These are phyloP conservation scores for Nicotiana tabacum DNA, from an alignment of 257 asterid species.

Conservation along the genomic window DNA sequence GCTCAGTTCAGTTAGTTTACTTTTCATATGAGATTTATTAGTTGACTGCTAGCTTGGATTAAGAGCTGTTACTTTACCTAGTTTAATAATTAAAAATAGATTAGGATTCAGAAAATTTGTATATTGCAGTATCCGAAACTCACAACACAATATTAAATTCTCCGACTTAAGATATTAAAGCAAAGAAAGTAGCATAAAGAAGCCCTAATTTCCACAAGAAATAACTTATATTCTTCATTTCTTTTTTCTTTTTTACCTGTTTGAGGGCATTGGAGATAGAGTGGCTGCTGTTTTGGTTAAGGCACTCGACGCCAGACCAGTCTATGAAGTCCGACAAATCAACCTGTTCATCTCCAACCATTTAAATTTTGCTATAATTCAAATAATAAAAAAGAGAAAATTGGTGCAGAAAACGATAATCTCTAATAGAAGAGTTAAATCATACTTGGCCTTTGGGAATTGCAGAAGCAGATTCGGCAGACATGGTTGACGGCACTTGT, in stretches of 20 bases:
- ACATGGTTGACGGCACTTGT: slow-evolving; percentile 30
- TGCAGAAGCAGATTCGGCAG: slow-evolving; percentile 60
- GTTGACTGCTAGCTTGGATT: too few species aligned
- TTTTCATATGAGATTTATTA: too few species aligned
- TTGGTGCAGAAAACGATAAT: not conserved
- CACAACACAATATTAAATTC: not conserved
- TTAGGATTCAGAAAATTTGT: too few species aligned
- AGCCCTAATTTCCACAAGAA: not conserved
- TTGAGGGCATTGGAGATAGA: slow-evolving; percentile 68
- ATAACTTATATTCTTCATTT: not conserved
- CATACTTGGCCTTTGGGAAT: slow-evolving; percentile 51
- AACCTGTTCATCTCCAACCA: slow-evolving; percentile 30
- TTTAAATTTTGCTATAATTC: not conserved
- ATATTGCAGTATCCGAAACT: not conserved
- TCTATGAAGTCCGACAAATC: slow-evolving; percentile 72
- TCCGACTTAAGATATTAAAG: not conserved
- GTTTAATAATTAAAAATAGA: too few species aligned
- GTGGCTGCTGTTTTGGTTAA: slow-evolving; percentile 53
- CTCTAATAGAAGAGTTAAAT: not conserved
- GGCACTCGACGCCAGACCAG: slow-evolving; percentile 84
- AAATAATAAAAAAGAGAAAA: not conserved
- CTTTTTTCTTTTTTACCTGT: slow-evolving; percentile 31
- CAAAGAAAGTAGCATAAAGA: not conserved
- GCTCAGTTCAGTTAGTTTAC: too few species aligned
- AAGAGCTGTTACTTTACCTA: too few species aligned